Conservation (phyloP, 2,329 filamentous ascomycete genomes). For the Tolypocladium cylindrosporum region DNA sequence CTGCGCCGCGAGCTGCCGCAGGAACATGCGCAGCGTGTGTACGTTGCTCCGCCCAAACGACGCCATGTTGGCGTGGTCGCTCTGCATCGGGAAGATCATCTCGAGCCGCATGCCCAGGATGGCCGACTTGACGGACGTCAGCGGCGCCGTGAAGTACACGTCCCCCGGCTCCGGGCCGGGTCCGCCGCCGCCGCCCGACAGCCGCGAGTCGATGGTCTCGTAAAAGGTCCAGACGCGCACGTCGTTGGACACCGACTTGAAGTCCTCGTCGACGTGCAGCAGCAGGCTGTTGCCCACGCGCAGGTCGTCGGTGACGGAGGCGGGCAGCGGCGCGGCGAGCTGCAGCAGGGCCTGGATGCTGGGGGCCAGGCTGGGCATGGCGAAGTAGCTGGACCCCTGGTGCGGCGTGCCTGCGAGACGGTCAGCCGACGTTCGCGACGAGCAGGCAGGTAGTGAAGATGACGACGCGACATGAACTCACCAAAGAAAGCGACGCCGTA, state of each 20-base stretch:
- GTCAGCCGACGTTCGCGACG: not conserved
- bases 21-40: constrained; percentile 33
- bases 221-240: constrained; percentile 54
- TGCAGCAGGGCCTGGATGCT: constrained; percentile 44
- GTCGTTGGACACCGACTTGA: constrained; percentile 46
- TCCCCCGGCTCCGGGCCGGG: constrained; percentile 18
- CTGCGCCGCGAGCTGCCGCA: constrained; percentile 21
- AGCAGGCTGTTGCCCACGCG: constrained; percentile 39
- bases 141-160: constrained; percentile 48
- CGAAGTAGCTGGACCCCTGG: constrained; percentile 53
- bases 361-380: constrained; percentile 42
- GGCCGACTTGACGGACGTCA: constrained; percentile 47
- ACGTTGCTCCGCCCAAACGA: constrained; percentile 42
- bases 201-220: constrained; percentile 49
- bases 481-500: constrained; percentile 53
- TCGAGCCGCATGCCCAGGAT: constrained; percentile 41
- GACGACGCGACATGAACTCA: constrained; percentile 18
- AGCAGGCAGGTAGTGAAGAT: not conserved
- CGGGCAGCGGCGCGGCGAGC: constrained; percentile 39
- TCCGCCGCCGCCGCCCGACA: constrained; percentile 27
- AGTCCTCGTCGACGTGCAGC: constrained; percentile 40
- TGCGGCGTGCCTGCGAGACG: constrained; percentile 41
- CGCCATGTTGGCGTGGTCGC: constrained; percentile 43
- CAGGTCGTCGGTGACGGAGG: constrained; percentile 38
- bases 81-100: constrained; percentile 41